A percentile compares a stretch with the other conserved stretches of the same genome.
Evolutionary conservation across 2,329 filamentous ascomycete genomes (phyloP).

Genomic region (Arthroderma uncinatum): DNA sequence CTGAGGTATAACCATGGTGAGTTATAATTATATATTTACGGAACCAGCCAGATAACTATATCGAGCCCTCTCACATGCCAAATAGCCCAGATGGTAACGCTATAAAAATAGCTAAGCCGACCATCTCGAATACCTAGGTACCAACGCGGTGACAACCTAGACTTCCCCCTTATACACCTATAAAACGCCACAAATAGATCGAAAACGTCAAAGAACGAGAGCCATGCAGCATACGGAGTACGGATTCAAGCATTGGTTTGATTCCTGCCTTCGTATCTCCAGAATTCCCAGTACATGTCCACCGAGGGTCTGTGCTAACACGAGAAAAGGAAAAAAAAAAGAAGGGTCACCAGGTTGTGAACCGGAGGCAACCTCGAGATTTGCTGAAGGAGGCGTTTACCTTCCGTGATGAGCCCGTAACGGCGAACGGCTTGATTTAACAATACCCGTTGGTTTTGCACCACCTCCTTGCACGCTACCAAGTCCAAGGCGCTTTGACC

Average conservation of each 20-base stretch:
- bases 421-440: background rate
- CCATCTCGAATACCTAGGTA: background rate
- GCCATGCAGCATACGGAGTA: background rate
- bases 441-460: constrained; percentile 8
- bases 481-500: background rate
- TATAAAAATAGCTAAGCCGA: background rate
- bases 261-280: background rate
- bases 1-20: background rate
- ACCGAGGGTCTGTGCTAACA: background rate
- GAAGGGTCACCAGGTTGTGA: background rate
- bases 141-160: background rate
- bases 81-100: background rate
- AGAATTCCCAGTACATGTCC: background rate
- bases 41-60: background rate
- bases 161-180: background rate
- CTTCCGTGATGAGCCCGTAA: background rate
- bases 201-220: background rate
- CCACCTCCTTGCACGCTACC: background rate
- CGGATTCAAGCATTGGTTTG: background rate
- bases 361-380: too few relatives aligned
- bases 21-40: background rate
- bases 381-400: background rate
- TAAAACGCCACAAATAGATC: background rate
- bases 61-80: background rate
- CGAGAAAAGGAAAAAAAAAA: too few relatives aligned